phyloP scores from a whole-genome alignment of 306 rosid genomes.

The Lupinus albus region DNA sequence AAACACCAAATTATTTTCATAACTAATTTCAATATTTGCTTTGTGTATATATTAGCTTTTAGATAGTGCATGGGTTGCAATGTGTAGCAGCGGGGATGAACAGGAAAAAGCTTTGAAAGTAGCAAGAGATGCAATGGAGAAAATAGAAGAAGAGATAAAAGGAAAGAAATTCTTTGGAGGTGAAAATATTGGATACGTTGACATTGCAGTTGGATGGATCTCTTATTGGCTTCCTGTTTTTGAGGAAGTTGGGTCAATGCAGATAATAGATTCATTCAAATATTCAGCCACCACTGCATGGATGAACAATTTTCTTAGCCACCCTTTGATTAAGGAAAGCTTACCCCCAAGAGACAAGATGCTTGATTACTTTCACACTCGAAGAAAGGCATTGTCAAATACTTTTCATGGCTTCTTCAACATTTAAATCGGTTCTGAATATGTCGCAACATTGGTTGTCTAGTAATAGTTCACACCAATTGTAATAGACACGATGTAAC shows the following conservation, averaged over 20 bases:
- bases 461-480: too few species aligned
- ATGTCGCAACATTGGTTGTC: too few species aligned
- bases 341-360: too few species aligned
- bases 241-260: constrained; percentile 52
- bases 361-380: too few species aligned
- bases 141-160: constrained; percentile 50
- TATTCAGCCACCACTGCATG: constrained; percentile 47
- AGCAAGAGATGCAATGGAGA: constrained; percentile 49
- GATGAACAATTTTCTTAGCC: constrained; percentile 41
- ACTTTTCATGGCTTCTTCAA: too few species aligned
- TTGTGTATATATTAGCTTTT: constrained; percentile 36
- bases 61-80: constrained; percentile 19
- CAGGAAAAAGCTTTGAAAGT: constrained; percentile 37
- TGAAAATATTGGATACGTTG: too few species aligned
- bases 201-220: too few species aligned
- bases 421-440: too few species aligned
- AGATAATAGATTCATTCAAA: constrained; percentile 47
- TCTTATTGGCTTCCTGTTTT: constrained; percentile 44
- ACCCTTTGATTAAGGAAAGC: constrained; percentile 41
- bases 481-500: too few species aligned
- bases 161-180: constrained; percentile 46
- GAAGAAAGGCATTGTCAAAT: too few species aligned
- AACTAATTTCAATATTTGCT: background rate
- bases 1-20: too few species aligned
- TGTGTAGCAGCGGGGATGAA: constrained; percentile 44